Conservation (phyloP, 2,329 filamentous ascomycete species). For the Calonectria crousiana region DNA sequence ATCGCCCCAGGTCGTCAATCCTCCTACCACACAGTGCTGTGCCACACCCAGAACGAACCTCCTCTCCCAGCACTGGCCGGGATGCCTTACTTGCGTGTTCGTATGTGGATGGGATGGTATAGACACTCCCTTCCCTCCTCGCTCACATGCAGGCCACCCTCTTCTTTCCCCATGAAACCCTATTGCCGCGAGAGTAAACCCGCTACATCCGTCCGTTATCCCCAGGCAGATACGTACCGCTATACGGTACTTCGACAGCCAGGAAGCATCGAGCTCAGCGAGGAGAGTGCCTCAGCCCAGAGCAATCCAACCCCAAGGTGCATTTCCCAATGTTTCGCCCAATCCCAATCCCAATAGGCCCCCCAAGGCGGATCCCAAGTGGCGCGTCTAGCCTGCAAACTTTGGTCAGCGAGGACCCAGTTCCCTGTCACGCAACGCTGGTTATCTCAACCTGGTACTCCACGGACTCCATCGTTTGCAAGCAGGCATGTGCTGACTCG, state of each 20-base stretch:
- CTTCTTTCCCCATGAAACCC: slow-evolving; percentile 23
- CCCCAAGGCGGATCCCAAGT: slow-evolving; percentile 1
- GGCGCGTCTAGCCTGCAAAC: slow-evolving; percentile 19
- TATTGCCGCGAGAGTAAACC: slow-evolving; percentile 18
- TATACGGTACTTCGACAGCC: neutral
- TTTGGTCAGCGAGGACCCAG: slow-evolving; percentile 35
- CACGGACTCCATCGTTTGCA: slow-evolving; percentile 20
- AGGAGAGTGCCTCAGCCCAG: slow-evolving; percentile 1
- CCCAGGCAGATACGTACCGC: neutral
- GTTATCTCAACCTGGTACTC: slow-evolving; percentile 36
- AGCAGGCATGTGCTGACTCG: slow-evolving; percentile 39
- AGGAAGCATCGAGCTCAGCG: neutral
- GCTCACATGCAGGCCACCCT: slow-evolving; percentile 35
- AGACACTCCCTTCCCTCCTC: slow-evolving; percentile 40
- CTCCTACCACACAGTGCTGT: slow-evolving; percentile 35
- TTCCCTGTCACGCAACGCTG: slow-evolving; percentile 38
- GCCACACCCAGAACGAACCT: slow-evolving; percentile 36
- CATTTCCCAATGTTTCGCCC: neutral
- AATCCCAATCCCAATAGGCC: slow-evolving; percentile 7
- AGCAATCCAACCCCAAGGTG: slow-evolving; percentile 3
- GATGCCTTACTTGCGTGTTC: slow-evolving; percentile 33
- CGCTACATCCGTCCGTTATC: slow-evolving; percentile 3
- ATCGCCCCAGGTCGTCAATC: slow-evolving; percentile 27
- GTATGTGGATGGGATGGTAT: slow-evolving; percentile 39
- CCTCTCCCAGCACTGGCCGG: slow-evolving; percentile 28